phyloP scores from a whole-genome alignment of 1,284 basidiomycete species.

The Fomitopsis palustris region DNA sequence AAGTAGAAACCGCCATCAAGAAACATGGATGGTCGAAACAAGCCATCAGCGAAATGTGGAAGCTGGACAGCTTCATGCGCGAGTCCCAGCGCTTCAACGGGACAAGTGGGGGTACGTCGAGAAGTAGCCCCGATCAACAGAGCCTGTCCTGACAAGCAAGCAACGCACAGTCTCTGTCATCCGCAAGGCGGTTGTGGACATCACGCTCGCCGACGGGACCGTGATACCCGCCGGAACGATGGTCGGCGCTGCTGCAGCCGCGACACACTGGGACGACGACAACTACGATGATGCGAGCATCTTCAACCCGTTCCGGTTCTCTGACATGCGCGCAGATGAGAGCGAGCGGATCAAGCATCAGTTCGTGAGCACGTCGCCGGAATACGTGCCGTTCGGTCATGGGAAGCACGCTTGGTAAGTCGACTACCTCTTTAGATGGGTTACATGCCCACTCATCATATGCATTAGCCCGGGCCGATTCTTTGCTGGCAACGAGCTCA shows the following conservation, averaged over 20 bases:
- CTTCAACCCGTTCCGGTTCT: conserved; percentile 44
- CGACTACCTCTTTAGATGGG: not conserved
- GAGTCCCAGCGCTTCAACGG: conserved; percentile 40
- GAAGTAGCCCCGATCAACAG: not conserved
- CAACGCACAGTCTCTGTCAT: conserved; percentile 8
- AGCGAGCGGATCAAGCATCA: conserved; percentile 20
- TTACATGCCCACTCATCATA: not conserved
- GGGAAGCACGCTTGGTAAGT: conserved; percentile 26
- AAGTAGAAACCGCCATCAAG: conserved; percentile 33
- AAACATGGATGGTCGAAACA: conserved; percentile 43
- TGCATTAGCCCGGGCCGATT: conserved; percentile 38
- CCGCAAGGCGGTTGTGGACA: conserved; percentile 30
- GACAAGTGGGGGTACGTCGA: conserved; percentile 19
- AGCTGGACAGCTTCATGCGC: conserved; percentile 50
- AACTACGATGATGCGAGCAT: conserved; percentile 35
- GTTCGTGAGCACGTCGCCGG: conserved; percentile 18
- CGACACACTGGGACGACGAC: conserved; percentile 37
- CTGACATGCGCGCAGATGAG: conserved; percentile 31
- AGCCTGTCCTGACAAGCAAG: not conserved
- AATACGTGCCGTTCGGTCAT: conserved; percentile 25
- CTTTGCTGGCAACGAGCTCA: conserved; percentile 44
- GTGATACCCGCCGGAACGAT: conserved; percentile 39
- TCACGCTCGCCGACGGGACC: conserved; percentile 40
- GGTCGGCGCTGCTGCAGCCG: conserved; percentile 35
- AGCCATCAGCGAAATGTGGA: conserved; percentile 40